Evolutionary conservation across 208 protist species (phyloP).

Genomic region (Trichomonas vaginalis): DNA sequence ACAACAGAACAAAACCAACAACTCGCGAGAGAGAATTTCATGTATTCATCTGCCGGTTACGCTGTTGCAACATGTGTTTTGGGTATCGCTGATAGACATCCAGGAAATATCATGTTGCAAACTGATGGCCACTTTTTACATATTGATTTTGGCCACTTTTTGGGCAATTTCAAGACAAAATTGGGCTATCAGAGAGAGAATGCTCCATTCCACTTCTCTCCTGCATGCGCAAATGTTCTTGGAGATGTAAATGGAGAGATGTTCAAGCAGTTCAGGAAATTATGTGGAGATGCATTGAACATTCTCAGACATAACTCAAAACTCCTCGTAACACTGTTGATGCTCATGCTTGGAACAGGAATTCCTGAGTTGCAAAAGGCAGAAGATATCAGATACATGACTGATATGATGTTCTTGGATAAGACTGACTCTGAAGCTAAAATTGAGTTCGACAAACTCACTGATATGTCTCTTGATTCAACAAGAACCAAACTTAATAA

Average conservation of each 20-base stretch:
- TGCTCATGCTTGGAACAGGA: conserved; percentile 7
- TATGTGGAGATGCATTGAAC: neutral
- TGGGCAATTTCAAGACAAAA: conserved; percentile 79
- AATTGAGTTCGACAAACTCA: neutral
- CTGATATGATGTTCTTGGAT: neutral
- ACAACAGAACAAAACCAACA: neutral
- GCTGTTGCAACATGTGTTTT: conserved; percentile 54
- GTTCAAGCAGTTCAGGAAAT: neutral
- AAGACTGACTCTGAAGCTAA: neutral
- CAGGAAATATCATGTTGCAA: conserved; percentile 40
- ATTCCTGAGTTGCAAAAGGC: neutral
- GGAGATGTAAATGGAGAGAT: neutral
- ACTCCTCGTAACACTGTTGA: neutral
- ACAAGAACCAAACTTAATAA: neutral
- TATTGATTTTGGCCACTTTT: conserved; percentile 85
- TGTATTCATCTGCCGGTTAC: conserved; percentile 42
- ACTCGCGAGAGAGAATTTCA: conserved; percentile 35
- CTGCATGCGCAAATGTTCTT: conserved; percentile 23
- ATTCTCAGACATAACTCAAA: neutral
- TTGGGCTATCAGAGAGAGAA: conserved; percentile 71
- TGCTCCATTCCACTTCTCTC: conserved; percentile 67
- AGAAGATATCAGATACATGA: neutral
- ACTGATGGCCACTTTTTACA: conserved; percentile 49
- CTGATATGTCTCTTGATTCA: neutral
- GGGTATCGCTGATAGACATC: conserved; percentile 53